A percentile compares a stretch with the other conserved stretches of the same genome.
Conservation (phyloP, 2,329 filamentous ascomycete genomes). For the Kalmusia sp. region DNA sequence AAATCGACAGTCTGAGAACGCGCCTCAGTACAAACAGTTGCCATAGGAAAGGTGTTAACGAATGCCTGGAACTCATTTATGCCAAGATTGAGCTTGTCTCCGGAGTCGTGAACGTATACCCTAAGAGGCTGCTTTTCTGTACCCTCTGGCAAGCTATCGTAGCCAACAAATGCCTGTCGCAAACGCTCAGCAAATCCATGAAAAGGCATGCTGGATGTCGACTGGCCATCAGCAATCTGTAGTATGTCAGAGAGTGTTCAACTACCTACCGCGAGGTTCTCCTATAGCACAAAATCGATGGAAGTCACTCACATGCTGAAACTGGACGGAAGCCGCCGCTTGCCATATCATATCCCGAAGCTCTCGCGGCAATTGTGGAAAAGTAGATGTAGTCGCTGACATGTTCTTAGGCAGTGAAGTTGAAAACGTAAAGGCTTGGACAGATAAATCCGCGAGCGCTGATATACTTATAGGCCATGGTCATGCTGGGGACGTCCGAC, state of each 20-base stretch:
- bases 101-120: not conserved
- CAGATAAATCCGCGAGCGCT: too few species aligned
- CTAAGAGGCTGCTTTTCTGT: not conserved
- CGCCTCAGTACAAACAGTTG: not conserved
- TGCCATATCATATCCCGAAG: conserved; percentile 2
- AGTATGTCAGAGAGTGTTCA: not conserved
- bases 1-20: not conserved
- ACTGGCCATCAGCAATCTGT: not conserved
- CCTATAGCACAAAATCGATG: not conserved
- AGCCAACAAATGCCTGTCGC: not conserved
- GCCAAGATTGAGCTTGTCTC: not conserved
- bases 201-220: not conserved
- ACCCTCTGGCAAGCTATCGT: not conserved
- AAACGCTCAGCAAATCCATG: not conserved
- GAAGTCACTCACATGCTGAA: not conserved
- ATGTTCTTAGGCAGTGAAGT: too few species aligned
- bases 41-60: not conserved
- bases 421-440: too few species aligned
- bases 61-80: not conserved
- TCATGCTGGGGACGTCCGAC: too few species aligned
- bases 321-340: not conserved
- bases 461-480: not conserved
- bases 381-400: not conserved
- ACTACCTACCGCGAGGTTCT: not conserved
- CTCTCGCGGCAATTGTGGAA: not conserved